Evolutionary conservation across 495 filamentous ascomycete species (phyloP).

Genomic region (Cenococcum geophilum): DNA sequence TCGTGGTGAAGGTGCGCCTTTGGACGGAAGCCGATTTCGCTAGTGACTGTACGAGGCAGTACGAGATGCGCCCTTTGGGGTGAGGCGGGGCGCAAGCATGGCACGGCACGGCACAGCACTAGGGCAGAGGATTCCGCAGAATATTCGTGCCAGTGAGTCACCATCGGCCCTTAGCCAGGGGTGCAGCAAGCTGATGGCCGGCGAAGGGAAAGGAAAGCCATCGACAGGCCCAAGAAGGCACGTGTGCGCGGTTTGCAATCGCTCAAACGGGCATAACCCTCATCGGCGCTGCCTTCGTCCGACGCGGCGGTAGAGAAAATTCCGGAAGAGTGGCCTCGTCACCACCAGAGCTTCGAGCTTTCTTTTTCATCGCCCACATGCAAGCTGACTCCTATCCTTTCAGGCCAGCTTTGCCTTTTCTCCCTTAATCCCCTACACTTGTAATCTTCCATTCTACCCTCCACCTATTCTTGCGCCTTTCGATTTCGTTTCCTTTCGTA

Average conservation of each 20-base stretch:
- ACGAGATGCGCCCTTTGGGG: too few relatives aligned
- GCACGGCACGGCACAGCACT: not conserved
- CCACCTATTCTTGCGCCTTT: not conserved
- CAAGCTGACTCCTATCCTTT: conserved; percentile 20
- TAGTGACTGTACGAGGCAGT: too few relatives aligned
- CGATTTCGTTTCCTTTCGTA: not conserved
- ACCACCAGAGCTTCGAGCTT: not conserved
- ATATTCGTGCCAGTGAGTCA: not conserved
- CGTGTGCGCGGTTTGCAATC: not conserved
- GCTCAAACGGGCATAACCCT: not conserved
- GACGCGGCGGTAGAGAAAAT: not conserved
- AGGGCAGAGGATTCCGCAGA: not conserved
- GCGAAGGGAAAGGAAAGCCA: not conserved
- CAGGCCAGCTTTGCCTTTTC: conserved; percentile 23
- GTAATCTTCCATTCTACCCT: not conserved
- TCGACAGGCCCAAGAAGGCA: conserved; percentile 2
- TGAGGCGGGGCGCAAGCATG: too few relatives aligned
- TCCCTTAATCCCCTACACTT: conserved; percentile 1
- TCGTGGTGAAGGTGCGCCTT: too few relatives aligned
- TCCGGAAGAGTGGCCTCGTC: conserved; percentile 2
- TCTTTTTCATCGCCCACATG: conserved; percentile 21
- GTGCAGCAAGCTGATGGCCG: not conserved
- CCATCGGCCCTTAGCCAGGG: not conserved
- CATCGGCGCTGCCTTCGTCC: not conserved
- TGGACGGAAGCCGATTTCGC: too few relatives aligned